These are phyloP conservation scores for Coemansia sp. DNA, from an alignment of 192 early-diverging fungal genomes.

Conservation along the genomic window DNA sequence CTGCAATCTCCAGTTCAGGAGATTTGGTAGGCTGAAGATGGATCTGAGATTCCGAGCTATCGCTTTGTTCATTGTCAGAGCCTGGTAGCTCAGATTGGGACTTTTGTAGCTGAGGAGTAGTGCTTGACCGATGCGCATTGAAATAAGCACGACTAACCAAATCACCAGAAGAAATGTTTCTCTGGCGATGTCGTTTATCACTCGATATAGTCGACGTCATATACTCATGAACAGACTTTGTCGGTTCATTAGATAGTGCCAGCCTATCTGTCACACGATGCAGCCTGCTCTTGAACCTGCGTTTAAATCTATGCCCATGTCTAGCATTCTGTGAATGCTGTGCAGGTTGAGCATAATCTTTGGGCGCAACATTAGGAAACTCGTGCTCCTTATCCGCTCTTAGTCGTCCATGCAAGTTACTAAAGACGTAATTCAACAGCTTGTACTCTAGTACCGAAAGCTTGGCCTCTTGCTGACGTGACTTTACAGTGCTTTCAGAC, in stretches of 20 bases:
- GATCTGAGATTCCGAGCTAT: no score
- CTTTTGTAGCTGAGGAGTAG: neutral
- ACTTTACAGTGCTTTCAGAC: neutral
- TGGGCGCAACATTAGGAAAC: neutral
- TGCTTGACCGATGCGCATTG: slow-evolving; percentile 1
- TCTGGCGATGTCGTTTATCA: no score
- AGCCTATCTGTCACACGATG: slow-evolving; percentile 10
- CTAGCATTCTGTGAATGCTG: neutral
- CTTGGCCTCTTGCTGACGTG: slow-evolving; percentile 19
- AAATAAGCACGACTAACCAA: neutral
- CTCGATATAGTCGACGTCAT: slow-evolving; percentile 9
- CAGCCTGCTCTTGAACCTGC: slow-evolving; percentile 12
- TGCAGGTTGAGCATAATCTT: neutral
- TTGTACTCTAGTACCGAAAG: slow-evolving; percentile 41
- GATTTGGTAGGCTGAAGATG: no score
- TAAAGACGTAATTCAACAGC: slow-evolving; percentile 29
- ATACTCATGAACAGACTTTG: slow-evolving; percentile 24
- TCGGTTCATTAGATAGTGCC: slow-evolving; percentile 1
- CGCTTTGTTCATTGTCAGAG: no score
- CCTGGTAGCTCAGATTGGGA: no score
- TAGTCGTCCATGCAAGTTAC: slow-evolving; percentile 5
- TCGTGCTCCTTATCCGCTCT: neutral
- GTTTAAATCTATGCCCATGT: slow-evolving; percentile 1
- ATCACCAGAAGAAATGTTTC: neutral
- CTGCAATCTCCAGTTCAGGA: no score